These are phyloP conservation scores for Psilocybe sp. DNA, from an alignment of 768 basidiomycete species.

Conservation along the genomic window DNA sequence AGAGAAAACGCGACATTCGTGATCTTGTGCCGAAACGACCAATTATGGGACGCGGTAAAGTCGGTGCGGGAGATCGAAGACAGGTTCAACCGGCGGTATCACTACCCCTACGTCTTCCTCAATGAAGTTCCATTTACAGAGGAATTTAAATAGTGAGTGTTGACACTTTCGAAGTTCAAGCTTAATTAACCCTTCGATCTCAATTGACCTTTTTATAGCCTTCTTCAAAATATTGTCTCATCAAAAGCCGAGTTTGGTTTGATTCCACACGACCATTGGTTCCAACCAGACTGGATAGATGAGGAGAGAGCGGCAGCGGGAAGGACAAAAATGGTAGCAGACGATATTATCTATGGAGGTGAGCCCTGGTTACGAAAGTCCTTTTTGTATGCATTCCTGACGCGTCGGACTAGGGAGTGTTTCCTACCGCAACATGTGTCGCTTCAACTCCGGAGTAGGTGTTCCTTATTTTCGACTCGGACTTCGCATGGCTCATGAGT, in stretches of 20 bases:
- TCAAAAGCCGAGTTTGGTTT: constrained; percentile 50
- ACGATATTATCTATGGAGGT: constrained; percentile 44
- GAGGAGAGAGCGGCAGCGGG: constrained; percentile 57
- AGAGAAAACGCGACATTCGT: constrained; percentile 39
- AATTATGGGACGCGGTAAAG: constrained; percentile 53
- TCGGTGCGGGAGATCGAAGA: constrained; percentile 67
- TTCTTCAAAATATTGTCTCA: constrained; percentile 16
- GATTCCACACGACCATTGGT: constrained; percentile 71
- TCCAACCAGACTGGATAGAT: constrained; percentile 77
- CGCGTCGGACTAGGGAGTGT: constrained; percentile 17
- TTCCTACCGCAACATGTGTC: constrained; percentile 71
- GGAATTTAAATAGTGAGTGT: constrained; percentile 64
- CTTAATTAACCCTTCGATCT: neutral
- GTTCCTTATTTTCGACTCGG: neutral
- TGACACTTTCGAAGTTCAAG: too few species aligned
- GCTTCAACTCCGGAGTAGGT: constrained; percentile 67
- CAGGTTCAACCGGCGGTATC: constrained; percentile 73
- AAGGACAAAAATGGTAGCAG: constrained; percentile 59
- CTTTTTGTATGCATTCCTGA: constrained; percentile 28
- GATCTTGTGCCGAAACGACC: constrained; percentile 63
- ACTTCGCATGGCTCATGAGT: constrained; percentile 18
- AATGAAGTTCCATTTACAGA: constrained; percentile 82
- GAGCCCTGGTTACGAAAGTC: neutral
- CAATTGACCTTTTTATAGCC: neutral
- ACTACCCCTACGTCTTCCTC: constrained; percentile 87